Evolutionary conservation across 805 yeast genomes (phyloP).

Genomic region (Nakazawaea holstii): DNA sequence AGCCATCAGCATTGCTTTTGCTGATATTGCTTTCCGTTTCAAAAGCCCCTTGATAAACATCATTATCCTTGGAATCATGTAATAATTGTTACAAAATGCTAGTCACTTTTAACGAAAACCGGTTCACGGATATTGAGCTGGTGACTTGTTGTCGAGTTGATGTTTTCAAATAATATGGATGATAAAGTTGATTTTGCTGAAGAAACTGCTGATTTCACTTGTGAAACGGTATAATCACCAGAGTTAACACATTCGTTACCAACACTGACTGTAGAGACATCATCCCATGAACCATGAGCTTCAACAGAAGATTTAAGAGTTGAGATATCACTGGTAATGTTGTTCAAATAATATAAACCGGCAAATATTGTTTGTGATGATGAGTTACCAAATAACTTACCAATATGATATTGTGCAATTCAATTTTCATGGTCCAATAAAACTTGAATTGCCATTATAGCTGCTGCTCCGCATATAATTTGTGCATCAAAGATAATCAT

Average conservation of each 20-base stretch:
- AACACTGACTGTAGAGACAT: slow-evolving; percentile 56
- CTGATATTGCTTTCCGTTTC: too few species aligned
- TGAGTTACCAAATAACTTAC: slow-evolving; percentile 57
- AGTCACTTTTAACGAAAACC: too few species aligned
- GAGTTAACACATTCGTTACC: slow-evolving; percentile 62
- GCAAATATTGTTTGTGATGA: slow-evolving; percentile 60
- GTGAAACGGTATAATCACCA: slow-evolving; percentile 39
- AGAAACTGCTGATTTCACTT: slow-evolving; percentile 43
- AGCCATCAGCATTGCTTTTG: too few species aligned
- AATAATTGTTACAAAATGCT: too few species aligned
- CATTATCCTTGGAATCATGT: too few species aligned
- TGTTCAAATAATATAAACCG: slow-evolving; percentile 57
- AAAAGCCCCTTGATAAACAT: too few species aligned
- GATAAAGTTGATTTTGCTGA: slow-evolving; percentile 40
- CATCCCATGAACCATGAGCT: slow-evolving; percentile 45
- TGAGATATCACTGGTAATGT: slow-evolving; percentile 34
- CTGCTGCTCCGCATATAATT: slow-evolving; percentile 86
- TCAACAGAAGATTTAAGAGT: slow-evolving; percentile 40
- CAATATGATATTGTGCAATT: slow-evolving; percentile 55
- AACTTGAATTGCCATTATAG: slow-evolving; percentile 90
- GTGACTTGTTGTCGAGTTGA: too few species aligned
- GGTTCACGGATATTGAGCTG: too few species aligned
- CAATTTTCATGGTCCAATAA: slow-evolving; percentile 74
- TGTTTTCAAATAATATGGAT: too few species aligned
- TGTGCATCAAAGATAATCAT: slow-evolving; percentile 82